A percentile compares a stretch with the other conserved stretches of the same genome.
These are phyloP conservation scores for Babesia divergens DNA, from an alignment of 169 alveolate species.

Conservation along the genomic window DNA sequence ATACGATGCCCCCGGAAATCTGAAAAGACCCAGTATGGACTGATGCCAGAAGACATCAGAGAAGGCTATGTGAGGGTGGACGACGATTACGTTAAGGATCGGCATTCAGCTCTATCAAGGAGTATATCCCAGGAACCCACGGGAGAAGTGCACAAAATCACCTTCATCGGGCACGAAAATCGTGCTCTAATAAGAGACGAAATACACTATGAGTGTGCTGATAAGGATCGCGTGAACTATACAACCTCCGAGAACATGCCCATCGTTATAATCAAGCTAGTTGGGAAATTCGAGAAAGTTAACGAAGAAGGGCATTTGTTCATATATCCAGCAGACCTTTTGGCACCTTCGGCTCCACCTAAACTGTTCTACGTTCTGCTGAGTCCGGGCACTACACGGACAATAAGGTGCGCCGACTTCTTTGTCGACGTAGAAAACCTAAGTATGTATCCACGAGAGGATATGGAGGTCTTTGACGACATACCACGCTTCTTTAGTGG, in stretches of 20 bases:
- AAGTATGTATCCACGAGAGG: neutral
- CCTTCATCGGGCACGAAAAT: slow-evolving; percentile 6
- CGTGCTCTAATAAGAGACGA: slow-evolving; percentile 29
- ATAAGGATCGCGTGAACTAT: neutral
- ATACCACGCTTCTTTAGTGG: slow-evolving; percentile 21
- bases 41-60: slow-evolving; percentile 11
- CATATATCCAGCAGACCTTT: neutral
- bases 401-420: slow-evolving; percentile 16
- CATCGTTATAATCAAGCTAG: slow-evolving; percentile 18
- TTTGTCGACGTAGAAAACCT: neutral
- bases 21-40: neutral
- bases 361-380: neutral
- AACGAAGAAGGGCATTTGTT: neutral
- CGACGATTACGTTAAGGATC: slow-evolving; percentile 6
- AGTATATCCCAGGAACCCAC: neutral
- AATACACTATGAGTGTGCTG: slow-evolving; percentile 11
- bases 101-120: slow-evolving; percentile 5
- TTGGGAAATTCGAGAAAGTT: slow-evolving; percentile 9
- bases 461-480: slow-evolving; percentile 20
- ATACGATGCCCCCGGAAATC: slow-evolving; percentile 21
- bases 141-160: slow-evolving; percentile 1
- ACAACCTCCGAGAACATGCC: neutral
- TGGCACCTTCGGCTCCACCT: slow-evolving; percentile 1
- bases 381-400: neutral
- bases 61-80: slow-evolving; percentile 15